These are phyloP conservation scores for Elongisporangium senticosum DNA, from an alignment of 352 stramenopile genomes.

Conservation along the genomic window DNA sequence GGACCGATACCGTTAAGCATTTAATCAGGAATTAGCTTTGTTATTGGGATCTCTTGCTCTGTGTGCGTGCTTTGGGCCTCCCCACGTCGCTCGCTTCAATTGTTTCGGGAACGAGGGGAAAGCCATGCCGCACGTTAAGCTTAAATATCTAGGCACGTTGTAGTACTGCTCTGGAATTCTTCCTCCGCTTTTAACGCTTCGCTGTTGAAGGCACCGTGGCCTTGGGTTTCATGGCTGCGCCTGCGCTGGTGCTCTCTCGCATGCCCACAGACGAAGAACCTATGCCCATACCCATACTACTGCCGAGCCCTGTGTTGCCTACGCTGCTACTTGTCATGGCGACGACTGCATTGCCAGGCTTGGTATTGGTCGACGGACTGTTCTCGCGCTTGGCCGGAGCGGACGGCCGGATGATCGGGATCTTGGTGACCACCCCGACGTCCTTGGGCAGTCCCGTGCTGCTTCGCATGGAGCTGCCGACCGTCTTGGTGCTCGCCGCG, in stretches of 20 bases:
- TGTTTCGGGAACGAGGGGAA: neutral
- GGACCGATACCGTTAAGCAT: constrained; percentile 86
- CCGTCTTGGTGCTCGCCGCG: constrained; percentile 26
- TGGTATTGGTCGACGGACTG: constrained; percentile 47
- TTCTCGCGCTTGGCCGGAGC: constrained; percentile 65
- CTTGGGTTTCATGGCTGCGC: constrained; percentile 24
- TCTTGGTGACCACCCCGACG: constrained; percentile 47
- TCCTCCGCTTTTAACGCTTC: constrained; percentile 9
- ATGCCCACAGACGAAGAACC: constrained; percentile 6
- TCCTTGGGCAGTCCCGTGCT: constrained; percentile 44
- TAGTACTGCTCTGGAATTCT: neutral
- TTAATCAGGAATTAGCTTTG: neutral
- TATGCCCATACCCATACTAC: constrained; percentile 4
- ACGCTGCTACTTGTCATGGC: constrained; percentile 6
- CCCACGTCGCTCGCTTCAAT: neutral
- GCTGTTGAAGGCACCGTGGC: constrained; percentile 18
- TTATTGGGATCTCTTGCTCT: constrained; percentile 1
- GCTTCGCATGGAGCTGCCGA: constrained; percentile 23
- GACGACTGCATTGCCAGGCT: constrained; percentile 21
- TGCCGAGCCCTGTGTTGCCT: constrained; percentile 1
- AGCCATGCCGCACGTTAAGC: neutral
- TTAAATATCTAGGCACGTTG: neutral
- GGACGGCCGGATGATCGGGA: constrained; percentile 64
- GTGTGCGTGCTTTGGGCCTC: neutral
- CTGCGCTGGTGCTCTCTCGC: constrained; percentile 16